Evolutionary conservation across 768 basidiomycete species (phyloP).

Genomic region (Naganishia kalamii): DNA sequence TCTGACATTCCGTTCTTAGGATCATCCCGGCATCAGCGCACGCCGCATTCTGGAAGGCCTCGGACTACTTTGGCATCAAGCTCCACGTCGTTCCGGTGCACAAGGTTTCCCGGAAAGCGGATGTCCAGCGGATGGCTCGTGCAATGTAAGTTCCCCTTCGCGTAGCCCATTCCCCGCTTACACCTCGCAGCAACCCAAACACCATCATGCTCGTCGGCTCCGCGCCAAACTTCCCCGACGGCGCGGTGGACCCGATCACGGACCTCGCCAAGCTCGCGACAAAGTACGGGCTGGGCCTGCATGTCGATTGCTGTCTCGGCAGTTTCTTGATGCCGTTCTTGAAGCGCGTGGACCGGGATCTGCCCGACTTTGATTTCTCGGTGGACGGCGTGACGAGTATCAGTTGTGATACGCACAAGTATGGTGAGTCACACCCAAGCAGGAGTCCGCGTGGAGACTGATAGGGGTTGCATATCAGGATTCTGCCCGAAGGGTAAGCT

Average conservation of each 20-base stretch:
- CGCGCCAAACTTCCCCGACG: conserved; percentile 53
- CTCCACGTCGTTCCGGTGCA: conserved; percentile 80
- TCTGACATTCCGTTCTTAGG: conserved; percentile 49
- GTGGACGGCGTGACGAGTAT: conserved; percentile 87
- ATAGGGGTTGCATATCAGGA: conserved; percentile 51
- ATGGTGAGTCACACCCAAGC: conserved; percentile 9
- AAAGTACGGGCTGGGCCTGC: conserved; percentile 70
- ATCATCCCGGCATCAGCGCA: conserved; percentile 78
- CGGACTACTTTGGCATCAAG: conserved; percentile 81
- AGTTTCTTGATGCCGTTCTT: conserved; percentile 92
- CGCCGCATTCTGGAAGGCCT: conserved; percentile 92
- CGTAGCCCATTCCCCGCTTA: background rate
- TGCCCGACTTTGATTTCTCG: conserved; percentile 79
- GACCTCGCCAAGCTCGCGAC: conserved; percentile 68
- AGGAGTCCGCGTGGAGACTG: conserved; percentile 46
- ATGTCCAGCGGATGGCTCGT: conserved; percentile 67
- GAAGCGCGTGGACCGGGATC: conserved; percentile 50
- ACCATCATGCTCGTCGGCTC: conserved; percentile 89
- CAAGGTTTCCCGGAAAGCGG: conserved; percentile 64
- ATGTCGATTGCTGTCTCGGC: conserved; percentile 92
- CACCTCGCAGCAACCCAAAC: conserved; percentile 62
- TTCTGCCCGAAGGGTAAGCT: conserved; percentile 72
- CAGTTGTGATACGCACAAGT: conserved; percentile 91
- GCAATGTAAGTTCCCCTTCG: conserved; percentile 63
- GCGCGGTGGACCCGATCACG: conserved; percentile 64